Conservation (phyloP, 2,329 filamentous ascomycete species). For the Verticillium klebahnii region DNA sequence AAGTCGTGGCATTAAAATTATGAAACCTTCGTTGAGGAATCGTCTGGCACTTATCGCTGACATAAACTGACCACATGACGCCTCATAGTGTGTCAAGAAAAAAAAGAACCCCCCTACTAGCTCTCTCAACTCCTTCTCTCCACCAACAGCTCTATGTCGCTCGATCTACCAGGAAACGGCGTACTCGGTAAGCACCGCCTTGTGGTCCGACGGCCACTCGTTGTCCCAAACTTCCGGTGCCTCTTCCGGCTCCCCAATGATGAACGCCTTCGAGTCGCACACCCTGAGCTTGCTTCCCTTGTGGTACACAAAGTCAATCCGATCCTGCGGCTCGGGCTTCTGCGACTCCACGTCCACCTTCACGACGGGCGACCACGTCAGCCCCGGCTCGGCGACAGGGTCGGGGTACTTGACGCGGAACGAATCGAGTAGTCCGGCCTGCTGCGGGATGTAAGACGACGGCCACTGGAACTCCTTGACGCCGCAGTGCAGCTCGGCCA, state of each 20-base stretch:
- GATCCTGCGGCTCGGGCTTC: conserved; percentile 28
- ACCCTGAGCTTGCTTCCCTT: conserved; percentile 24
- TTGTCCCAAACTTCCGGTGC: conserved; percentile 29
- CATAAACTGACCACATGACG: too few relatives aligned
- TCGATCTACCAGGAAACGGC: background rate
- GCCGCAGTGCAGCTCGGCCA: conserved; percentile 28
- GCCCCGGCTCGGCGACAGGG: conserved; percentile 23
- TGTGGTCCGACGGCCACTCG: conserved; percentile 36
- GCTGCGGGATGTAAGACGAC: conserved; percentile 26
- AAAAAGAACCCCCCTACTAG: too few relatives aligned
- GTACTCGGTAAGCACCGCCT: background rate
- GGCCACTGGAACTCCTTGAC: conserved; percentile 29
- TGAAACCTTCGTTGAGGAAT: too few relatives aligned
- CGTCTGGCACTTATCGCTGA: too few relatives aligned
- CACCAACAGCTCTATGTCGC: background rate
- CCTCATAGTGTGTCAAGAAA: too few relatives aligned
- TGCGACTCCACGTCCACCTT: conserved; percentile 20
- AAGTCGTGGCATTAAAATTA: too few relatives aligned
- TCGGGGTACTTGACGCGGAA: conserved; percentile 30
- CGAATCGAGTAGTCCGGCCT: conserved; percentile 32
- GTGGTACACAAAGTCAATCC: conserved; percentile 38
- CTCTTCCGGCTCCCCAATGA: conserved; percentile 27
- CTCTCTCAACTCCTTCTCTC: background rate
- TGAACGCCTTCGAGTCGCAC: conserved; percentile 19
- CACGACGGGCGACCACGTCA: conserved; percentile 36